Conservation (phyloP, 2,329 filamentous ascomycete genomes). For the Xylaria sp. region DNA sequence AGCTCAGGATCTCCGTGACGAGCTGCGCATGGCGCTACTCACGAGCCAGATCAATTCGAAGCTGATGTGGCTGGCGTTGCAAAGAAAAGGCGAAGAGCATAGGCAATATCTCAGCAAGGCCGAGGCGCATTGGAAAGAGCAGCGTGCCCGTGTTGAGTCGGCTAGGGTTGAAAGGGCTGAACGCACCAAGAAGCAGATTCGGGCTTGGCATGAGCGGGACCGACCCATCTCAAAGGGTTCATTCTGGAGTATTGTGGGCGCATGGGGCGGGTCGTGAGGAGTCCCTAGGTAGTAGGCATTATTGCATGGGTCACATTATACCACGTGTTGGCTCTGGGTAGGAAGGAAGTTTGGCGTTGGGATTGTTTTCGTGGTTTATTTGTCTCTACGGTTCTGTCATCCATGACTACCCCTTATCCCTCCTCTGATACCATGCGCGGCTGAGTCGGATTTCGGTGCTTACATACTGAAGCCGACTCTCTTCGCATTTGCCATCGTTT, state of each 20-base stretch:
- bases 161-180: slow-evolving; percentile 47
- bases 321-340: slow-evolving; percentile 43
- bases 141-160: slow-evolving; percentile 50
- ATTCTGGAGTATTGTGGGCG: slow-evolving; percentile 44
- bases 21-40: slow-evolving; percentile 59
- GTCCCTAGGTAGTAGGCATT: slow-evolving; percentile 1
- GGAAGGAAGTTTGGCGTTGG: slow-evolving; percentile 47
- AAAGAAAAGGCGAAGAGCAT: slow-evolving; percentile 60
- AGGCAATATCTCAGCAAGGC: slow-evolving; percentile 62
- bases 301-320: slow-evolving; percentile 43
- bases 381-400: slow-evolving; percentile 40
- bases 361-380: slow-evolving; percentile 41
- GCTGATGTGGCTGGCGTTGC: slow-evolving; percentile 67
- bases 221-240: slow-evolving; percentile 40
- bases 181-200: slow-evolving; percentile 47
- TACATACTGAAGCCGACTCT: slow-evolving; percentile 16
- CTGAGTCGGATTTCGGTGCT: slow-evolving; percentile 15
- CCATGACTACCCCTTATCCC: slow-evolving; percentile 29
- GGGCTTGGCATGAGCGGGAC: slow-evolving; percentile 45
- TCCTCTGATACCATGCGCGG: slow-evolving; percentile 28
- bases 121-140: slow-evolving; percentile 54
- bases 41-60: slow-evolving; percentile 67
- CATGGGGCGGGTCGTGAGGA: slow-evolving; percentile 36
- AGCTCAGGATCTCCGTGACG: slow-evolving; percentile 53
- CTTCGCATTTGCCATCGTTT: slow-evolving; percentile 16